Percentiles rank a stretch among this genome's conserved stretches.
Evolutionary conservation across 306 rosid genomes (phyloP).

Genomic region (Glycyrrhiza uralensis): DNA sequence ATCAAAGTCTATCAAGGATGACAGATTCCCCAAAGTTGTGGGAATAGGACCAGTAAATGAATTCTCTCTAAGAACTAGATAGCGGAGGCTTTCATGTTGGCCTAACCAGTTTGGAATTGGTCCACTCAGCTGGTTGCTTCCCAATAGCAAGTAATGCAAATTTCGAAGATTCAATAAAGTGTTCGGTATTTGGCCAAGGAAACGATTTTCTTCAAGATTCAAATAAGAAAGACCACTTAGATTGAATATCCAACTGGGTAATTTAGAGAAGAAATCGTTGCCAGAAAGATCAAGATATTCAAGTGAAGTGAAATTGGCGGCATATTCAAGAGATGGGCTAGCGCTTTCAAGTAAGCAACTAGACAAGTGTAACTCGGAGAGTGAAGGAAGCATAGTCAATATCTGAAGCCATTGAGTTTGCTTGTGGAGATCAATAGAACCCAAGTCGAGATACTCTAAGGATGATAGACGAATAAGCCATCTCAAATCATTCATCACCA

Average conservation of each 20-base stretch:
- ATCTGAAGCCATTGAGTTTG: neutral
- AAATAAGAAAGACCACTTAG: neutral
- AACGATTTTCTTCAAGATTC: accelerated
- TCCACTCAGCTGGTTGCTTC: neutral
- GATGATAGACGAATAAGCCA: neutral
- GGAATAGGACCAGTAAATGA: neutral
- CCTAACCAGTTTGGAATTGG: neutral
- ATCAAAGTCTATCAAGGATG: accelerated
- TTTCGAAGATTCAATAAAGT: neutral
- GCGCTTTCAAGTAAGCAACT: neutral
- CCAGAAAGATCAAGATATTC: neutral
- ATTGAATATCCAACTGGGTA: neutral
- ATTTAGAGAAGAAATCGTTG: neutral
- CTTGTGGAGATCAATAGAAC: neutral
- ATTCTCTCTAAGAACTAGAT: accelerated
- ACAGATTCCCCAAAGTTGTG: neutral
- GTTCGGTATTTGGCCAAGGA: neutral
- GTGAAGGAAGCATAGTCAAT: neutral
- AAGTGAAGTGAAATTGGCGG: conserved; percentile 2
- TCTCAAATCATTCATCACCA: neutral
- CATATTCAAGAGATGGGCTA: neutral
- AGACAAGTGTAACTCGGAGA: neutral
- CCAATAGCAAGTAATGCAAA: neutral
- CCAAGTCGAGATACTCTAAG: neutral
- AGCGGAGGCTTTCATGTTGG: neutral